Percentiles rank a stretch among this genome's conserved stretches.
phyloP scores from a whole-genome alignment of 2,329 filamentous ascomycete species.

The Kalmusia sp. region DNA sequence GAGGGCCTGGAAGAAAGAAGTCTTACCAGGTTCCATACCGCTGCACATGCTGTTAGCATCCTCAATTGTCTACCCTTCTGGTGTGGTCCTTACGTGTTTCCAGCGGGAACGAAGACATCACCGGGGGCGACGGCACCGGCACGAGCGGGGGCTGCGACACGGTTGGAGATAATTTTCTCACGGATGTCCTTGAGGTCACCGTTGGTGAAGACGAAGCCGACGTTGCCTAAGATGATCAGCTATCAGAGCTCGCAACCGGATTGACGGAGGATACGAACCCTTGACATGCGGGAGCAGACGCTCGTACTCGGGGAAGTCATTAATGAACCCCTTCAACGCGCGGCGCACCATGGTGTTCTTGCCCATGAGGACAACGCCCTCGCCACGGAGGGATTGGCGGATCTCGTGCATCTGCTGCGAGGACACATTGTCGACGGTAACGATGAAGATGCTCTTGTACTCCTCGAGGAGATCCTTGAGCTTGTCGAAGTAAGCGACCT shows the following conservation, averaged over 20 bases:
- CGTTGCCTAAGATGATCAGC: slow-evolving; percentile 68
- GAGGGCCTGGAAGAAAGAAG: slow-evolving; percentile 99
- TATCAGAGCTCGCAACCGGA: slow-evolving; percentile 5
- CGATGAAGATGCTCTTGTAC: slow-evolving; percentile 98
- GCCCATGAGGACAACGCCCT: slow-evolving; percentile 97
- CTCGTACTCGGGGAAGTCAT: slow-evolving; percentile 95
- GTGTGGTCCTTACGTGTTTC: slow-evolving; percentile 74
- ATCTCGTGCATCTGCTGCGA: slow-evolving; percentile 99
- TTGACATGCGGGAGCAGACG: slow-evolving; percentile 94
- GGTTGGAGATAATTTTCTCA: slow-evolving; percentile 95
- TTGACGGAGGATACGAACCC: slow-evolving; percentile 56
- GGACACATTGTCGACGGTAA: slow-evolving; percentile 93
- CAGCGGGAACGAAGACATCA: slow-evolving; percentile 95
- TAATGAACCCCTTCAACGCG: slow-evolving; percentile 93
- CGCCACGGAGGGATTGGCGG: slow-evolving; percentile 84
- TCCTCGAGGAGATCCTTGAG: slow-evolving; percentile 96
- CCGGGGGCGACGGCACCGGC: slow-evolving; percentile 92
- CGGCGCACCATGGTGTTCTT: slow-evolving; percentile 99
- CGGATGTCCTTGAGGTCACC: slow-evolving; percentile 88
- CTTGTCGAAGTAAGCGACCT: slow-evolving; percentile 99
- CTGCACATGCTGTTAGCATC: slow-evolving; percentile 28
- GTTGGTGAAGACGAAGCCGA: slow-evolving; percentile 99
- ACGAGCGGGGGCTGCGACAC: slow-evolving; percentile 96
- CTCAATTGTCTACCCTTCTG: neutral
- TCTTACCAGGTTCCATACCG: slow-evolving; percentile 99